Percentiles rank a stretch among this genome's conserved stretches.
phyloP scores from a whole-genome alignment of 2,329 filamentous ascomycete genomes.

The Aureobasidium vineae region DNA sequence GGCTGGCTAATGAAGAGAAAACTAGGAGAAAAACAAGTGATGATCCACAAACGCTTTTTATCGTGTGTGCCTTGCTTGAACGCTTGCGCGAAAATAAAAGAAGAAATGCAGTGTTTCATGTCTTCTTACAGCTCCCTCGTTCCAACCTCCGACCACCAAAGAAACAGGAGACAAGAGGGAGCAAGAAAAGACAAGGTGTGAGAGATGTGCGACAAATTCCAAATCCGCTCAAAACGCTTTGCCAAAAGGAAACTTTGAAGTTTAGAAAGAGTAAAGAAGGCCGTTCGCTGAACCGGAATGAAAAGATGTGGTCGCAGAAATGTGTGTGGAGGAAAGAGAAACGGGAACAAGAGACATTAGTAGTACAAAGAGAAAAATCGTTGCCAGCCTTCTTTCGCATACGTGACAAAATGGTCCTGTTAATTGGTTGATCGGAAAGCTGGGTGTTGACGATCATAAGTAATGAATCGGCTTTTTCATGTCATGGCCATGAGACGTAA shows the following conservation, averaged over 20 bases:
- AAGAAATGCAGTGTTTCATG: neutral
- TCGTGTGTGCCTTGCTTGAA: neutral
- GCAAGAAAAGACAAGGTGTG: neutral
- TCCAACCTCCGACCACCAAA: neutral
- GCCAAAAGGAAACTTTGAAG: neutral
- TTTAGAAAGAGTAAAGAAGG: conserved; percentile 1
- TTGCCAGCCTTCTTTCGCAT: conserved; percentile 13
- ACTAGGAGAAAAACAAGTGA: neutral
- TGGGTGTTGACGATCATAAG: neutral
- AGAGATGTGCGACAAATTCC: neutral
- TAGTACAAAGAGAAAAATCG: conserved; percentile 24
- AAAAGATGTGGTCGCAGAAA: conserved; percentile 10
- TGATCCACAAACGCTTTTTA: conserved; percentile 9
- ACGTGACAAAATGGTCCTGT: neutral
- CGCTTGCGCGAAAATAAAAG: neutral
- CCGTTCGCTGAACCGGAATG: conserved; percentile 23
- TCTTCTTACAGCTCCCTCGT: neutral
- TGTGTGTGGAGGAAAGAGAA: neutral
- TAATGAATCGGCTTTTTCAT: neutral
- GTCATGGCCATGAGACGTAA: conserved; percentile 34
- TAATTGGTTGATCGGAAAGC: neutral
- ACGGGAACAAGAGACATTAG: conserved; percentile 17
- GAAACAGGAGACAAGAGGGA: neutral
- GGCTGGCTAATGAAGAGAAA: neutral
- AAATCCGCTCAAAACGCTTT: conserved; percentile 20